These are phyloP conservation scores for Clonostachys solani DNA, from an alignment of 2,329 filamentous ascomycete species.

Conservation along the genomic window DNA sequence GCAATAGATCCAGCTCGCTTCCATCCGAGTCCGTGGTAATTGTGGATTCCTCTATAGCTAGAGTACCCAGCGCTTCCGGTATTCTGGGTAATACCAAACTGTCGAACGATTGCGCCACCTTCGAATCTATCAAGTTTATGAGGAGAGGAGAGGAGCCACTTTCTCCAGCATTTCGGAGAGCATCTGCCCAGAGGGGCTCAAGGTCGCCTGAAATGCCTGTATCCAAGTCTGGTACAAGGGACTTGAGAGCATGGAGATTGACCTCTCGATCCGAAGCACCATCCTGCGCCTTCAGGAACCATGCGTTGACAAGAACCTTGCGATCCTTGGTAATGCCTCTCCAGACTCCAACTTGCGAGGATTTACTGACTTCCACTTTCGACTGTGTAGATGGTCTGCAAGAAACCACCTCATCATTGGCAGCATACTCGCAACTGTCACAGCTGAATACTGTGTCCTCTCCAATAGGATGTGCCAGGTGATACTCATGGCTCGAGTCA, in stretches of 20 bases:
- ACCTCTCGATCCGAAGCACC: slow-evolving; percentile 21
- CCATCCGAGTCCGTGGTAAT: slow-evolving; percentile 3
- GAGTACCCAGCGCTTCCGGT: slow-evolving; percentile 5
- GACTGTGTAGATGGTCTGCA: neutral
- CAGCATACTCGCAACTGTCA: slow-evolving; percentile 65
- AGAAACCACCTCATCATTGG: slow-evolving; percentile 80
- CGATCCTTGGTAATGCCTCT: slow-evolving; percentile 64
- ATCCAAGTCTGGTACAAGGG: slow-evolving; percentile 63
- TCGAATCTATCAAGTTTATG: slow-evolving; percentile 27
- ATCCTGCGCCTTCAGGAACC: slow-evolving; percentile 37
- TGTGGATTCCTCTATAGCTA: neutral
- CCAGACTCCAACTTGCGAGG: slow-evolving; percentile 39
- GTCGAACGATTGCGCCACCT: slow-evolving; percentile 16
- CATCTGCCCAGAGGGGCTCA: neutral
- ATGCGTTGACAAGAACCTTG: slow-evolving; percentile 64
- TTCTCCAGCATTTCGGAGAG: slow-evolving; percentile 1
- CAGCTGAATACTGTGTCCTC: slow-evolving; percentile 85
- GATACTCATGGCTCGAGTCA: slow-evolving; percentile 90
- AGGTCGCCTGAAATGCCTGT: slow-evolving; percentile 20
- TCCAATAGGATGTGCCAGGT: slow-evolving; percentile 73
- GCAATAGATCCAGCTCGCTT: slow-evolving; percentile 53
- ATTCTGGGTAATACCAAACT: no score
- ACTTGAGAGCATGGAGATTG: slow-evolving; percentile 59
- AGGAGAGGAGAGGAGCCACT: slow-evolving; percentile 6
- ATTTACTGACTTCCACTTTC: neutral